Evolutionary conservation across 495 filamentous ascomycete species (phyloP).

Genomic region (Pseudoneurospora amorphoporcata): DNA sequence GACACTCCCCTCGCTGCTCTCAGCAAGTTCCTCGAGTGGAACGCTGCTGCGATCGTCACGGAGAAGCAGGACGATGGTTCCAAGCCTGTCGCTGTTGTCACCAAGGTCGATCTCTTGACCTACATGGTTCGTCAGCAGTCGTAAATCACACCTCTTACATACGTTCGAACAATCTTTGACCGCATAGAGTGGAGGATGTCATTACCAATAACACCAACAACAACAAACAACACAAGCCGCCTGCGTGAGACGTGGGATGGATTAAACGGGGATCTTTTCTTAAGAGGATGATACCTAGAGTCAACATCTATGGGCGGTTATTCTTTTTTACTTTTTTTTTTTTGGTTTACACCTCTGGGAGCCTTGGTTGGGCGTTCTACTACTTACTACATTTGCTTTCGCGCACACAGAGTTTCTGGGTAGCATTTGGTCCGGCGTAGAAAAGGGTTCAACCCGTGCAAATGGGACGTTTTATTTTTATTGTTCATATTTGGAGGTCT

Average conservation of each 20-base stretch:
- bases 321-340: neutral
- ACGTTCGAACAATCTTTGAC: neutral
- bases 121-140: conserved; percentile 72
- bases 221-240: neutral
- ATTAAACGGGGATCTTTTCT: neutral
- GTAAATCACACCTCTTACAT: neutral
- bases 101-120: conserved; percentile 91
- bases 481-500: neutral
- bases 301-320: conserved; percentile 12
- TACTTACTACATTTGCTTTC: neutral
- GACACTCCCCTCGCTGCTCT: conserved; percentile 77
- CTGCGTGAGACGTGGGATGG: neutral
- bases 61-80: conserved; percentile 48
- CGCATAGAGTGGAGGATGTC: neutral
- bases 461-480: conserved; percentile 8
- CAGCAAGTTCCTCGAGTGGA: conserved; percentile 94
- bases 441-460: conserved; percentile 19
- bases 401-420: conserved; percentile 8
- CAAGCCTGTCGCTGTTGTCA: conserved; percentile 79
- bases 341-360: neutral
- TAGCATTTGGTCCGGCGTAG: neutral
- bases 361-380: neutral
- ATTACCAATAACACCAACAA: neutral
- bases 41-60: conserved; percentile 87
- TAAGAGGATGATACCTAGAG: conserved; percentile 7